Base-by-base conservation (phyloP, 2,329 filamentous ascomycete species). In the Aspergillus melleus region DNA sequence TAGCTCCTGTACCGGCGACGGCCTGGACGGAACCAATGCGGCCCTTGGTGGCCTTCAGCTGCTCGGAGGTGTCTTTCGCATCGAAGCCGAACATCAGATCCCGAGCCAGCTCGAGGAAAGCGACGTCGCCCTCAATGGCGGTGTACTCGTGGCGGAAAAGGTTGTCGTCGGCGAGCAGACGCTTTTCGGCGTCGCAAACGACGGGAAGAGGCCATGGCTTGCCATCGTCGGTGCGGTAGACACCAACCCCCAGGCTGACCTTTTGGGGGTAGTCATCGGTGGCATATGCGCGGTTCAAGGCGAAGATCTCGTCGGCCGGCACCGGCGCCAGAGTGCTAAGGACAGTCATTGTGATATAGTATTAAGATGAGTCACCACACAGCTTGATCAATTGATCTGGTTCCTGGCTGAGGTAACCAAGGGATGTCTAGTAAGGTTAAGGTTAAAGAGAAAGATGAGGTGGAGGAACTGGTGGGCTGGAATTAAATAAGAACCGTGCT, bases 121-220 rank as follows among this genome's bases (percentile, higher is more conserved):
- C 83, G 55, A 87, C 80, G 64, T 96, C 85, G 72, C 95, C 95
- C 66, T 92, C 89, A 76, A 98, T 98, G 59, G 94, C 92, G 58
- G 94, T 91, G 81, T 98, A 99, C 83, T 99, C 95, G 83, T 98
- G 95, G 80, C 97, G 94, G 70, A 95, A 85, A 56, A 91, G 85
- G 72, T 92, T 91, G 79, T 97, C 91, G 75, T 90, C 88, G 74
- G 87, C 88, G 66, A 96, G 85, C 70, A 92, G 86, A 68, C 92
- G 60, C 68, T 81, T 73, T 81, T 76, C 74, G 20, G 94, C 92
- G 88, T 94, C 93, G 80, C 91, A 92, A 62, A 97, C 93, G 9
- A 96, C 92, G 12, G 93, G 92, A 61, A 97, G 80, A 61, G 96
- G 89, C 93, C 93, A 97, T n/a, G 93, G 93, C 82, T 96, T 96